These are phyloP conservation scores for Monosporascus sp. DNA, from an alignment of 2,329 filamentous ascomycete species.

Conservation along the genomic window DNA sequence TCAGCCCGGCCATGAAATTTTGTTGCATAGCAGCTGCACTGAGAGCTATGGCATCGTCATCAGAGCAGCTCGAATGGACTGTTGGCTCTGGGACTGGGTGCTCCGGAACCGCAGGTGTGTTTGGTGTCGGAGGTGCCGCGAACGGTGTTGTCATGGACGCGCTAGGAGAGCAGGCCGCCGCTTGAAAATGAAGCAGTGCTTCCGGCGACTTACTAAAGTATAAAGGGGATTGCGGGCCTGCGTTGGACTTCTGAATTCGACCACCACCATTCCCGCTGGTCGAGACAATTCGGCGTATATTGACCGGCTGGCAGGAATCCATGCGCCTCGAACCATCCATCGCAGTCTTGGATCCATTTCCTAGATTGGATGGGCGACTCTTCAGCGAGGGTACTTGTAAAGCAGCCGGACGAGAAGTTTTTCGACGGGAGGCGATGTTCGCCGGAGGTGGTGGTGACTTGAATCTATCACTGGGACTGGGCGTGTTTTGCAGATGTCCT, in stretches of 20 bases:
- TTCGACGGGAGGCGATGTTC: constrained; percentile 51
- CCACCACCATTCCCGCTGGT: constrained; percentile 37
- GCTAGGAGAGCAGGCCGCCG: constrained; percentile 33
- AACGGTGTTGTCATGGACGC: constrained; percentile 31
- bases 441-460: constrained; percentile 45
- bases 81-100: constrained; percentile 36
- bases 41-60: constrained; percentile 31
- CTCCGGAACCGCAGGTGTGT: constrained; percentile 39
- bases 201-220: constrained; percentile 39
- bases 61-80: constrained; percentile 33
- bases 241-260: constrained; percentile 36
- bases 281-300: constrained; percentile 50
- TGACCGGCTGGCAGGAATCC: constrained; percentile 37
- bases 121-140: constrained; percentile 43
- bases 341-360: constrained; percentile 39
- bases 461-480: constrained; percentile 31
- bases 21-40: constrained; percentile 14
- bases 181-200: constrained; percentile 35
- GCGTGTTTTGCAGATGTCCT: constrained; percentile 13
- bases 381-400: constrained; percentile 42
- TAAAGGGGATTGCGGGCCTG: constrained; percentile 38
- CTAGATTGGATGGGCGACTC: constrained; percentile 34
- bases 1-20: constrained; percentile 19
- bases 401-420: constrained; percentile 43
- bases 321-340: constrained; percentile 40